Conservation (phyloP, 2,329 filamentous ascomycete genomes). For the Pestalotiopsis sp. region DNA sequence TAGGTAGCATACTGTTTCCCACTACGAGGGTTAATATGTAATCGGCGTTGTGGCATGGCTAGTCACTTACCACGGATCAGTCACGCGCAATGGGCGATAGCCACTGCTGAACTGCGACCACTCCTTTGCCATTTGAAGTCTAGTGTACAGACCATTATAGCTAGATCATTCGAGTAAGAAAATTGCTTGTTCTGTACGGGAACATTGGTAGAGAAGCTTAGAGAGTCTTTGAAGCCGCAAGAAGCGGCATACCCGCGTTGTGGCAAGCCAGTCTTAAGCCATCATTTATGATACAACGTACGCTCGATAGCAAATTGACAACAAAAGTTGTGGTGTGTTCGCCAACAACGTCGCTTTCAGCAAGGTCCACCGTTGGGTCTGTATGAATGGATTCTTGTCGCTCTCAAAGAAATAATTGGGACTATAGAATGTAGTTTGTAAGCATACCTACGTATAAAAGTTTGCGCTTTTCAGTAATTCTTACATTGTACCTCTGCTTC, state of each 20-base stretch:
- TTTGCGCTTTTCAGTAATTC: too few relatives aligned
- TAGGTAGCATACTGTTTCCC: slow-evolving; percentile 37
- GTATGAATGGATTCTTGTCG: slow-evolving; percentile 8
- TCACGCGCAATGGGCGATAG: slow-evolving; percentile 37
- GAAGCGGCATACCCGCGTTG: too few relatives aligned
- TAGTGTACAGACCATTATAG: slow-evolving; percentile 45
- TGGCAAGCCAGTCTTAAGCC: too few relatives aligned
- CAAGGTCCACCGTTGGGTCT: slow-evolving; percentile 7
- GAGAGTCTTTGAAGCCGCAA: too few relatives aligned
- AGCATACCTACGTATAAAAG: too few relatives aligned
- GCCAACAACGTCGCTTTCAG: slow-evolving; percentile 23
- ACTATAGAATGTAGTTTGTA: not conserved
- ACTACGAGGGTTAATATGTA: not conserved
- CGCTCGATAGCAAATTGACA: slow-evolving; percentile 42
- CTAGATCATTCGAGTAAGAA: not conserved
- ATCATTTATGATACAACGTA: not conserved
- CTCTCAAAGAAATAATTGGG: not conserved
- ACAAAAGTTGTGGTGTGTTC: slow-evolving; percentile 43
- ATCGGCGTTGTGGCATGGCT: too few relatives aligned
- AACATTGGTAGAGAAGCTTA: too few relatives aligned
- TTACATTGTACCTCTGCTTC: too few relatives aligned
- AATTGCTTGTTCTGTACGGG: too few relatives aligned
- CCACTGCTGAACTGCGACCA: slow-evolving; percentile 38
- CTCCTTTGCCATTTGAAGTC: slow-evolving; percentile 44
- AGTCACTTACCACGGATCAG: slow-evolving; percentile 23